Base-by-base conservation (phyloP, 2,329 filamentous ascomycete species). In the Grosmannia huntii region DNA sequence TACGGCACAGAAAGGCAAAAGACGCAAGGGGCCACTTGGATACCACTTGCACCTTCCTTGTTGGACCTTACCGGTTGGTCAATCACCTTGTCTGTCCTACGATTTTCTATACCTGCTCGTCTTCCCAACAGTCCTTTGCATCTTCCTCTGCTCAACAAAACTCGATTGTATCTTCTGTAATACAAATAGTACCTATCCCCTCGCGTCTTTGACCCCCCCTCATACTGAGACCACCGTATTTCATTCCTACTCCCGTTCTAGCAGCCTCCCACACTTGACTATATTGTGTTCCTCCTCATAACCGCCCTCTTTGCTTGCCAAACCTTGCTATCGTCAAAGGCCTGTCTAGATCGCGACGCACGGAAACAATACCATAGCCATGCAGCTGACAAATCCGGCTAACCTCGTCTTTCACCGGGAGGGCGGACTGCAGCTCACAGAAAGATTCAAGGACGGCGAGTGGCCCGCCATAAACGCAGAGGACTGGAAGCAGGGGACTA, bases 391-490 rank as follows among this genome's bases (percentile, higher is more conserved):
- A 4, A 33, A 53, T 12, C 33, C 59, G 1, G 19, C 23, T 5
- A 44, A 11, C n/a, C 16, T 61, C 23, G 51, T 60, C 36, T 61
- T 64, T 56, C 62, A 64, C 57, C 58, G 62, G 4, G 56, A 62
- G 3, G 62, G 61, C 6, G 61, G 60, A 4, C 58, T 64, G 12
- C 21, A 58, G 12, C 57, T 64, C 5, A 64, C 62, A 2, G 44
- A n/a, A 0, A 61, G 62, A 7, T 64, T 63, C 44, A 36, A 48
- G 16, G 58, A 60, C 1, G 52, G 50, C 21, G 31, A 58, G n/a
- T 27, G 53, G n/a, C 61, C 61, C 0, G 14, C 41, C 11, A 59
- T 64, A 19, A n/a, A 23, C 2, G 48, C 49, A 1, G 25, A 23
- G 1, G 62, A 61, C 58, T 64, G 60, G 60, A 57, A 57, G 21